A percentile compares a stretch with the other conserved stretches of the same genome.
These are phyloP conservation scores for Solanum raphanifolium DNA, from an alignment of 257 asterid species.

Conservation along the genomic window DNA sequence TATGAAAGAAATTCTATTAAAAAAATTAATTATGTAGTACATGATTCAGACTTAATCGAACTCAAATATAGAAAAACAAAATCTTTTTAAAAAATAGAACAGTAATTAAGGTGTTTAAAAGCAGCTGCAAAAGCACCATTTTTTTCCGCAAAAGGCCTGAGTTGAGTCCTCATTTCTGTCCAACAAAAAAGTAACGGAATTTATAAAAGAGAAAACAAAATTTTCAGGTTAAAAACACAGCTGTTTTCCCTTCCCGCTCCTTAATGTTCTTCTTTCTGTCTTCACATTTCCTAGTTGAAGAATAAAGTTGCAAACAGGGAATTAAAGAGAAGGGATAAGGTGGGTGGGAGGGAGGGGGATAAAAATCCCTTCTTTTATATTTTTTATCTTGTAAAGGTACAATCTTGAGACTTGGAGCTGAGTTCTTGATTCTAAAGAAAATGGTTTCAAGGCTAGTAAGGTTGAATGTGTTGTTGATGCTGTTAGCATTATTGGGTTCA, in stretches of 20 bases:
- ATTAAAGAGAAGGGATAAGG: conserved; percentile 3
- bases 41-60: too few species aligned
- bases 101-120: conserved; percentile 23
- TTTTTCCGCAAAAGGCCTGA: neutral
- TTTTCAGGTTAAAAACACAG: neutral
- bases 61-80: too few species aligned
- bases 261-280: neutral
- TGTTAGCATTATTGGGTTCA: conserved; percentile 16
- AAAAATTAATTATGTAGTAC: too few species aligned
- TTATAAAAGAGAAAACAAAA: neutral
- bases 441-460: conserved; percentile 2
- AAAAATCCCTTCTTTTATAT: neutral
- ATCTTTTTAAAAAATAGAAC: neutral
- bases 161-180: neutral
- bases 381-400: neutral
- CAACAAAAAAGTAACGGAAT: neutral
- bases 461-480: conserved; percentile 11
- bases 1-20: too few species aligned
- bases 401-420: neutral
- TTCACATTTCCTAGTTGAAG: conserved; percentile 6
- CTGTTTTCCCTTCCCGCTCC: neutral
- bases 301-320: conserved; percentile 22
- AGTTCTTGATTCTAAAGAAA: neutral
- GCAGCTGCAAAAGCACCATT: conserved; percentile 32
- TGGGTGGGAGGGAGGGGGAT: neutral